phyloP scores from a whole-genome alignment of 2,329 filamentous ascomycete genomes.

The Coniochaeta sp. region DNA sequence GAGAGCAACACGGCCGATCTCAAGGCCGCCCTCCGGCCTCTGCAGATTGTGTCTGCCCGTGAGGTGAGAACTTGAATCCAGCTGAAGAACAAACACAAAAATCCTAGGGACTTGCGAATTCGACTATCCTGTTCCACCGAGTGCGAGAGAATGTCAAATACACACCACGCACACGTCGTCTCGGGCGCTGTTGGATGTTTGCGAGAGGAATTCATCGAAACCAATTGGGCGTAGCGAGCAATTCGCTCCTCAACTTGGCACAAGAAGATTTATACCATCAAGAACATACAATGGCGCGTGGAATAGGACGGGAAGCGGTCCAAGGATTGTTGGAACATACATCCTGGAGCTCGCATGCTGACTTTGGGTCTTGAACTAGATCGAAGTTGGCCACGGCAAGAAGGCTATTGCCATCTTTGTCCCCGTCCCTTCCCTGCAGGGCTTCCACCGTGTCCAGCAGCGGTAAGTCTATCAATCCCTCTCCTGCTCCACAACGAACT shows the following conservation, averaged over 20 bases:
- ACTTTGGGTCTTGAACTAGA: constrained; percentile 67
- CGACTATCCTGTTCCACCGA: constrained; percentile 37
- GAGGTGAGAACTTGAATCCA: constrained; percentile 71
- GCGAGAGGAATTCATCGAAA: constrained; percentile 17
- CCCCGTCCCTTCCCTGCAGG: constrained; percentile 94
- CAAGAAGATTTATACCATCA: constrained; percentile 1
- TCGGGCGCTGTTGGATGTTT: constrained; percentile 11
- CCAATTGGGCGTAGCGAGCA: constrained; percentile 5
- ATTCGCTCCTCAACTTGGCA: not conserved
- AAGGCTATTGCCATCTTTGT: constrained; percentile 99
- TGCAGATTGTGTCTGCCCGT: constrained; percentile 98
- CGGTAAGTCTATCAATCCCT: constrained; percentile 58
- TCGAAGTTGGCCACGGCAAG: constrained; percentile 99
- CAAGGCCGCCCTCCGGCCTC: constrained; percentile 89
- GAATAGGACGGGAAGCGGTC: constrained; percentile 73
- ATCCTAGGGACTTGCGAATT: constrained; percentile 12
- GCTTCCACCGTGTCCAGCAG: constrained; percentile 99
- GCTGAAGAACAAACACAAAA: constrained; percentile 5
- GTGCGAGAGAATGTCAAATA: constrained; percentile 6
- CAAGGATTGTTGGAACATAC: constrained; percentile 45
- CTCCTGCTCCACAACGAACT: not conserved
- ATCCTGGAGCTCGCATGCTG: constrained; percentile 71
- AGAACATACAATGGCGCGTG: constrained; percentile 26
- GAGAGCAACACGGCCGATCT: constrained; percentile 99
- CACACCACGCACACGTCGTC: constrained; percentile 3